Evolutionary conservation across 2,329 filamentous ascomycete genomes (phyloP).

Genomic region (Trichoderma sp.): DNA sequence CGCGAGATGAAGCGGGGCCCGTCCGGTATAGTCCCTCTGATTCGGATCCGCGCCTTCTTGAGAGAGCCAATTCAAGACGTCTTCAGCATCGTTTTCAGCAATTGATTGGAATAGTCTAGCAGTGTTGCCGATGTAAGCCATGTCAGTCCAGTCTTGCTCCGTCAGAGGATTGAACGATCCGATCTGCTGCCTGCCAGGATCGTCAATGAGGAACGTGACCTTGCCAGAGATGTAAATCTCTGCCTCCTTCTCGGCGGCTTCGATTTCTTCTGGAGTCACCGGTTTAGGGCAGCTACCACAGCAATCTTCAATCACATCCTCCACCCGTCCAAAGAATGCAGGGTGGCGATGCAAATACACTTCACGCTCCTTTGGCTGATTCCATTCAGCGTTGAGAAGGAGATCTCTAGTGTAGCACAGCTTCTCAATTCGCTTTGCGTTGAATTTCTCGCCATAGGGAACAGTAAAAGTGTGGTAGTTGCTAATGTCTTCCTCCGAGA

Average conservation of each 20-base stretch:
- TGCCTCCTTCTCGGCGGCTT: constrained; percentile 67
- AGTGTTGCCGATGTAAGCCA: constrained; percentile 84
- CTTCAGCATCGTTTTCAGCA: constrained; percentile 67
- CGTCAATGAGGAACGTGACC: constrained; percentile 72
- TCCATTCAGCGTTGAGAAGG: constrained; percentile 84
- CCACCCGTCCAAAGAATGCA: constrained; percentile 75
- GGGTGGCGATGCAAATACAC: constrained; percentile 81
- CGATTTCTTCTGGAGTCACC: constrained; percentile 66
- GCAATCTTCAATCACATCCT: constrained; percentile 76
- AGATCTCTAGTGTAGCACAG: constrained; percentile 79
- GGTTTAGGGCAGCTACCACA: constrained; percentile 75
- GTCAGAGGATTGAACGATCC: constrained; percentile 77
- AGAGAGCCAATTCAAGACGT: constrained; percentile 66
- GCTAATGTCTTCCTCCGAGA: constrained; percentile 71
- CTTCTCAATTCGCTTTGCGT: constrained; percentile 74
- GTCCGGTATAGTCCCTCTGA: constrained; percentile 72
- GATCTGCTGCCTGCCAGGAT: constrained; percentile 73
- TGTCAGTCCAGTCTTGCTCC: constrained; percentile 82
- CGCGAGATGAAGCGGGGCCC: constrained; percentile 77
- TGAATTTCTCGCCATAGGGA: constrained; percentile 61
- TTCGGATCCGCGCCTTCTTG: constrained; percentile 70
- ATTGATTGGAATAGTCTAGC: constrained; percentile 77
- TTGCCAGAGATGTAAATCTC: constrained; percentile 75
- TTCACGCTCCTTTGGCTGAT: constrained; percentile 69
- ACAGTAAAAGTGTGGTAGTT: constrained; percentile 77